Evolutionary conservation across 176 grass and related monocot genomes (phyloP).

Genomic region (Secale cereale): DNA sequence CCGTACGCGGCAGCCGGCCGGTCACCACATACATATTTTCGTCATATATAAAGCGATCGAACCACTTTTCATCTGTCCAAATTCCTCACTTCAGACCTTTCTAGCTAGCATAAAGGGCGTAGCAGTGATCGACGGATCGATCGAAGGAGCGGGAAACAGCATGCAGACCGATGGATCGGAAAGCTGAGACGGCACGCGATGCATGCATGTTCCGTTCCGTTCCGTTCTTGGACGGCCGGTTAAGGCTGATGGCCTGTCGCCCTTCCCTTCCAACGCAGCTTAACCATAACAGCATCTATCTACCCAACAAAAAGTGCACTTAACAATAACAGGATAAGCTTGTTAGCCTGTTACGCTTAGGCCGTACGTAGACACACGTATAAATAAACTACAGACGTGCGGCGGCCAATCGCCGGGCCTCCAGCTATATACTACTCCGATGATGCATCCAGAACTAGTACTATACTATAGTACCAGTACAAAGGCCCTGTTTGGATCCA

Average conservation of each 20-base stretch:
- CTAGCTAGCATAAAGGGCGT: neutral
- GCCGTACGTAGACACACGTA: neutral
- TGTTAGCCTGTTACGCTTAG: constrained; percentile 26
- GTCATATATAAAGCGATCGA: neutral
- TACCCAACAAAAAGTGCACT: neutral
- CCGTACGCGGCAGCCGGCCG: neutral
- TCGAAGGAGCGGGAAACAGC: constrained; percentile 1
- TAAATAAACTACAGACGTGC: constrained; percentile 32
- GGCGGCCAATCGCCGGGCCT: constrained; percentile 28
- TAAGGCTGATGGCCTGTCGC: constrained; percentile 37
- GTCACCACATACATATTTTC: constrained; percentile 37
- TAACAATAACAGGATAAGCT: constrained; percentile 50
- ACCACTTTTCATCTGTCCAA: constrained; percentile 34
- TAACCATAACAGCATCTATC: neutral
- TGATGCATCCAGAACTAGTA: constrained; percentile 34
- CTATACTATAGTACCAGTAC: neutral
- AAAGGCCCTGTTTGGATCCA: too few relatives aligned
- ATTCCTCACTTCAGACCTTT: neutral
- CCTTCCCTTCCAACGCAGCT: neutral
- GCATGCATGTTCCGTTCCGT: constrained; percentile 23
- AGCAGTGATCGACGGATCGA: neutral
- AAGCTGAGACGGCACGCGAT: constrained; percentile 48
- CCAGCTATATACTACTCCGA: constrained; percentile 11
- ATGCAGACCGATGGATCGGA: constrained; percentile 8
- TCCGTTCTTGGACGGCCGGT: constrained; percentile 13